Evolutionary conservation across 306 rosid genomes (phyloP), one percentile per base, ranked within the genome.

Genomic region (Glycine soja): DNA sequence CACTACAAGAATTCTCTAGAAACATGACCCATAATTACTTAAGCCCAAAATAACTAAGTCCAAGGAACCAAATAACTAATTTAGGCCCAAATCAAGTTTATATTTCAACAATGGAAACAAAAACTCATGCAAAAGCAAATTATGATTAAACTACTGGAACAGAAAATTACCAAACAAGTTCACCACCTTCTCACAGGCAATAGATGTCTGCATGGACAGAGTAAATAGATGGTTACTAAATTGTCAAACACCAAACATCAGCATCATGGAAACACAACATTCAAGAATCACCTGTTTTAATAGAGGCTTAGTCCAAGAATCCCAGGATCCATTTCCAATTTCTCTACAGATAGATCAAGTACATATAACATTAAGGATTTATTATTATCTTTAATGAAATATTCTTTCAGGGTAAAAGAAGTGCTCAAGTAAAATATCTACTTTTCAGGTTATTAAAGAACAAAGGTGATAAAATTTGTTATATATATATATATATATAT

Each of bases 161-260:
- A 61, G 36, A 30, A 78, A 71, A 83, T 58, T 75, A 84, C 86
- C 90, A 72, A 80, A 84, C 86, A 38, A 71, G 19, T 78, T 90
- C 84, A 83, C 72, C 89, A 91, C 97, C 97, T 92, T 81, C 82
- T 90, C 90, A 81, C 94, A 90, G 8, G 88, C 92, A 84, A 92
- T 80, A 57, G 89, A 78, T 16, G 94, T 88, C 92, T 91, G 93
- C 90, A 85, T 72, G 57, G 57, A 86, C 56, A 63, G 24, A 73
- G 42, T 46, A 72, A 75, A 82, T 46, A 62, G 76, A 76, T 15
- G 67, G 70, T 76, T 66, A 83, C 34, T 66, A 38, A 38, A 76
- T 47, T 70, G 43, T 11, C 79, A 42, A 47, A 56, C 53, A 38
- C 52, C 76, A 72, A 69, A 79, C 51, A 77, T 57, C 7, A 42